Percentiles rank a stretch among this genome's conserved stretches.
These are phyloP conservation scores for Allomyces arbusculus DNA, from an alignment of 192 early-diverging fungal species.

Conservation along the genomic window DNA sequence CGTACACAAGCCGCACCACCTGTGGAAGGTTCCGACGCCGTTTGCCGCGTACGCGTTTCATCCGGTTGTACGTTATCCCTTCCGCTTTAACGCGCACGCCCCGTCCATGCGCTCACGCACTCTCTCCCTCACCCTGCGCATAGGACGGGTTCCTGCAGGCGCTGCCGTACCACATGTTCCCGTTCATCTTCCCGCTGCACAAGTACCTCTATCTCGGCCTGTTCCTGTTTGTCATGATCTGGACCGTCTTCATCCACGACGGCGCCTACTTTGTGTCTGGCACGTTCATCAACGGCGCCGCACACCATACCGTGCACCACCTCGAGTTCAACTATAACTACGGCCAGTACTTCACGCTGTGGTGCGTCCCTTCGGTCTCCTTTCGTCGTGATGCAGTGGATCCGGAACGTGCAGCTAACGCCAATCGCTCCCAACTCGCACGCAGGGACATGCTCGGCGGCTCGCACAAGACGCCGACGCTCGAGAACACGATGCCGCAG, in stretches of 20 bases:
- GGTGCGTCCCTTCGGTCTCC: not conserved
- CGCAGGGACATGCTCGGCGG: not conserved
- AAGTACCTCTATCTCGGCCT: slow-evolving; percentile 67
- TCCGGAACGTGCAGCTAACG: too few relatives aligned
- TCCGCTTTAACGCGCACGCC: not conserved
- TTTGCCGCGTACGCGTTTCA: slow-evolving; percentile 93
- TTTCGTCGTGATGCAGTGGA: not conserved
- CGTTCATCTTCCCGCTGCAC: slow-evolving; percentile 78
- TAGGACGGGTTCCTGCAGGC: slow-evolving; percentile 89
- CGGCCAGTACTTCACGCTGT: slow-evolving; percentile 37
- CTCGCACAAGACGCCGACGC: not conserved
- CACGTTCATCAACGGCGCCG: slow-evolving; percentile 53
- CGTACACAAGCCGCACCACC: slow-evolving; percentile 75
- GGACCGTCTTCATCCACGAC: slow-evolving; percentile 97
- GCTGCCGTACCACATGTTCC: slow-evolving; percentile 82
- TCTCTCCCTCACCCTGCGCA: not conserved
- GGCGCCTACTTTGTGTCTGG: slow-evolving; percentile 19
- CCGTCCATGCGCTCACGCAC: not conserved
- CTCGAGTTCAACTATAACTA: slow-evolving; percentile 99
- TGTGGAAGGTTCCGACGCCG: slow-evolving; percentile 84
- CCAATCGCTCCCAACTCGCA: too few relatives aligned
- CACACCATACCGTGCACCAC: slow-evolving; percentile 96
- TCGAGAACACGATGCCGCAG: not conserved
- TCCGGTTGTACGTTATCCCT: slow-evolving; percentile 27
- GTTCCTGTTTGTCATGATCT: slow-evolving; percentile 78